phyloP scores from a whole-genome alignment of 2,329 filamentous ascomycete genomes.

The Penicillium sp. region DNA sequence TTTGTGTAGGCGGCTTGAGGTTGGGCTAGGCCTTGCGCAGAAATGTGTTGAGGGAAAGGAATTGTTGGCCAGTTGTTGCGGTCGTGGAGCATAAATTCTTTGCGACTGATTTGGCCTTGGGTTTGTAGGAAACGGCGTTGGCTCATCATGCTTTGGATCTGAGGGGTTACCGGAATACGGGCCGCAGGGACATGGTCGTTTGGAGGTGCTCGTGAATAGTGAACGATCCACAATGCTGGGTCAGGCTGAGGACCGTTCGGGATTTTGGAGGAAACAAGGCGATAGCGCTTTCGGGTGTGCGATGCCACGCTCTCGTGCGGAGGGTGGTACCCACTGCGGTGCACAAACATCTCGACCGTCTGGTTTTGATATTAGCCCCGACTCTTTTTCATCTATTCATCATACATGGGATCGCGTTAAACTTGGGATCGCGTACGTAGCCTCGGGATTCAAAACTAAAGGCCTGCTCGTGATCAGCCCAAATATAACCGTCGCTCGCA shows the following conservation, averaged over 20 bases:
- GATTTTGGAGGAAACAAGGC: conserved; percentile 70
- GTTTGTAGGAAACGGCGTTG: conserved; percentile 62
- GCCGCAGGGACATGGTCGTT: conserved; percentile 70
- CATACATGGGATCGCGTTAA: background rate
- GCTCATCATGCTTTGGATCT: conserved; percentile 42
- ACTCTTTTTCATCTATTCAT: background rate
- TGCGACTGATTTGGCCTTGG: conserved; percentile 79
- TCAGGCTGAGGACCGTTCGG: conserved; percentile 72
- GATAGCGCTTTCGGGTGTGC: conserved; percentile 82
- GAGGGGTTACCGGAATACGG: conserved; percentile 49
- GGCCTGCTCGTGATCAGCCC: conserved; percentile 76
- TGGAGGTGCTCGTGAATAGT: conserved; percentile 77
- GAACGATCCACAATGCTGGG: conserved; percentile 82
- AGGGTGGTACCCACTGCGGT: conserved; percentile 76
- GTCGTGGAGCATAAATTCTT: conserved; percentile 93
- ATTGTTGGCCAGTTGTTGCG: conserved; percentile 87
- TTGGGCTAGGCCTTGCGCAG: conserved; percentile 53
- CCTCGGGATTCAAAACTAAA: conserved; percentile 72
- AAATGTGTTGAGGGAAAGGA: conserved; percentile 60
- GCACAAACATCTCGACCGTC: conserved; percentile 85
- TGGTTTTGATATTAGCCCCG: conserved; percentile 38
- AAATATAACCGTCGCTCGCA: conserved; percentile 89
- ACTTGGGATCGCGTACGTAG: conserved; percentile 53
- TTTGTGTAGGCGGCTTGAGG: conserved; percentile 45
- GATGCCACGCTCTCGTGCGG: conserved; percentile 69